Base-by-base conservation (phyloP, 148 eudicot species). In the Selenicereus undatus region DNA sequence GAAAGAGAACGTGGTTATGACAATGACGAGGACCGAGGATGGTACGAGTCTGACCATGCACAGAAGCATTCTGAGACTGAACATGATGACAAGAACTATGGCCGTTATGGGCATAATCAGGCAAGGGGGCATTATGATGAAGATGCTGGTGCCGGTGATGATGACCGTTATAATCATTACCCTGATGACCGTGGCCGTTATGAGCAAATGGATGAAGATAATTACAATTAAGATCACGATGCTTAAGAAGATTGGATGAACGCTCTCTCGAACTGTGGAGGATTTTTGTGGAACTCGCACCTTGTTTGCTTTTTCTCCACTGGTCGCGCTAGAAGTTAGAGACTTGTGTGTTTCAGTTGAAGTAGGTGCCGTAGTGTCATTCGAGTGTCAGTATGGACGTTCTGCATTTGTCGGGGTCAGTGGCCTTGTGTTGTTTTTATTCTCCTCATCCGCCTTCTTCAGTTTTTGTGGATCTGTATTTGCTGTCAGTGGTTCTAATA, bases 171-270 rank as follows among this genome's bases (percentile, higher is more conserved):
- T 42, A 81, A 85, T 79, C 83, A 84, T 21, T 81, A 83, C 81
- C 82, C 84, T 52, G 86, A 85, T 83, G 91, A 86, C 75, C 81
- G 75, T 84, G 89, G 85, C 75, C 84, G 82, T 20, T 88, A 86
- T 81, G 90, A 88, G 52, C 90, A 81, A 73, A 86, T 89, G 91
- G 91, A 90, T 30, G 95, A 91, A 71, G 91, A 91, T 71, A 73
- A 76, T 54, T 77, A 88, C 74, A 80, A 75, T 35, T 85, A 83
- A 74, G 92, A 86, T 21, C 75, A 81, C 64, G 90, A 79, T 5
- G 84, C 82, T 10, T 80, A 58, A 60, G 30, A 60, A 58, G 45
- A 29, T 71, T 16, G 77, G 60, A 3, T 48, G 76, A 13, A 45
- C 50, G 27, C 21, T 26, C 11, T 26, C 54, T 52, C 35, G 16